Evolutionary conservation across 768 basidiomycete species (phyloP), one percentile per base, ranked within the genome.

Genomic region (Termitomyces sp.): DNA sequence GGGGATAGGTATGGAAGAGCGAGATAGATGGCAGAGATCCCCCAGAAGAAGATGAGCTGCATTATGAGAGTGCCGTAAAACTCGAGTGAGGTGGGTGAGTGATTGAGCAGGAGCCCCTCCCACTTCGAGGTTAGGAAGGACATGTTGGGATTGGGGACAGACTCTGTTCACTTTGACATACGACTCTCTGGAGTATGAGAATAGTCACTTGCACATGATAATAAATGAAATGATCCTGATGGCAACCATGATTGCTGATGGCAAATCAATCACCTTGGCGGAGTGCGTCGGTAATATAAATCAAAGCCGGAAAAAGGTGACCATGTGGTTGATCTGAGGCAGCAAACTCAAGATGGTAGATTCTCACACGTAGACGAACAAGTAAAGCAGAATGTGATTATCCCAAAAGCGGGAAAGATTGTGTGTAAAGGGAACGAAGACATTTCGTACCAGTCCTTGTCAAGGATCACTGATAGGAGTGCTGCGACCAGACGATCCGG

Each of bases 41-140:
- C 41, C 63, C 66, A 71, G 59, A 71, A 71, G 50, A 60, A 65
- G 24, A 61, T 34, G 13, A 69, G 45, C 45, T 69, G 68, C 18
- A 68, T 26, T 8, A 66, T 22, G 18, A 60, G 57, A 4, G 66
- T 65, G 20, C 68, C 67, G 18, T 65, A 47, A 48, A 67, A 65
- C 41, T 69, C 67, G 48, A 70, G 59, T 15, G 60, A 50, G 2
- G 60, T 9, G 34, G 61, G 57, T 2, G 65, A 58, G 54, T 69
- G 56, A 2, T 57, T 26, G 37, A 57, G 53, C 7, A 59, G 39
- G 20, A 62, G 53, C 5, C 53, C 55, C n/a, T 54, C 56, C 61
- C 61, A 62, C 7, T 44, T 54, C 0, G 42, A 37, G 36, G 9
- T 37, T 18, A 5, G 18, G 26, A 51, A 18, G 36, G 36, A 51